Evolutionary conservation across 371 early-diverging fungal species (phyloP).

Genomic region (Mortierella sp.): DNA sequence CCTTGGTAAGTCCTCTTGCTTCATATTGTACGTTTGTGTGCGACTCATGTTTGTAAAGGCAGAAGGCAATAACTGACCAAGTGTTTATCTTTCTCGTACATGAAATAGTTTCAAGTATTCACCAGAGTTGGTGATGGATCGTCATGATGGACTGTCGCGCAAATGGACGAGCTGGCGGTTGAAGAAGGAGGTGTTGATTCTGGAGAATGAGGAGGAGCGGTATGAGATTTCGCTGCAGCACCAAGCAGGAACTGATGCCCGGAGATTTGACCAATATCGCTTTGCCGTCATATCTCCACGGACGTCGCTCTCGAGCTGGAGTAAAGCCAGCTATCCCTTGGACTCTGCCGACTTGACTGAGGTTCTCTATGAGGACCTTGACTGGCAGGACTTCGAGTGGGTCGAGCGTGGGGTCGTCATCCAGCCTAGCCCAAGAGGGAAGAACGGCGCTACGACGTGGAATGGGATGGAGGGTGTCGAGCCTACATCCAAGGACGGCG

Average conservation of each 20-base stretch:
- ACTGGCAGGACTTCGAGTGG: slow-evolving; percentile 59
- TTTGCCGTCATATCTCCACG: slow-evolving; percentile 53
- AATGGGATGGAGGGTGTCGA: slow-evolving; percentile 33
- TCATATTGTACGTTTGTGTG: too few relatives aligned
- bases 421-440: slow-evolving; percentile 33
- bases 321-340: slow-evolving; percentile 38
- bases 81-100: neutral
- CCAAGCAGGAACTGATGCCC: slow-evolving; percentile 42
- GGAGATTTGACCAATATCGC: slow-evolving; percentile 49
- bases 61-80: neutral
- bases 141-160: slow-evolving; percentile 52
- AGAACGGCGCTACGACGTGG: neutral
- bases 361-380: slow-evolving; percentile 49
- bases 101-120: slow-evolving; percentile 59
- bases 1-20: slow-evolving; percentile 59
- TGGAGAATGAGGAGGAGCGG: slow-evolving; percentile 57
- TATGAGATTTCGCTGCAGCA: slow-evolving; percentile 56
- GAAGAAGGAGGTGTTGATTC: slow-evolving; percentile 48
- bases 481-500: slow-evolving; percentile 7
- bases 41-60: neutral
- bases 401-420: slow-evolving; percentile 57
- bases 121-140: slow-evolving; percentile 58
- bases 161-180: slow-evolving; percentile 57
- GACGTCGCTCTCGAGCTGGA: slow-evolving; percentile 46
- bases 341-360: slow-evolving; percentile 23